Base-by-base conservation (phyloP, 2,329 filamentous ascomycete genomes). In the Colletotrichum lini region DNA sequence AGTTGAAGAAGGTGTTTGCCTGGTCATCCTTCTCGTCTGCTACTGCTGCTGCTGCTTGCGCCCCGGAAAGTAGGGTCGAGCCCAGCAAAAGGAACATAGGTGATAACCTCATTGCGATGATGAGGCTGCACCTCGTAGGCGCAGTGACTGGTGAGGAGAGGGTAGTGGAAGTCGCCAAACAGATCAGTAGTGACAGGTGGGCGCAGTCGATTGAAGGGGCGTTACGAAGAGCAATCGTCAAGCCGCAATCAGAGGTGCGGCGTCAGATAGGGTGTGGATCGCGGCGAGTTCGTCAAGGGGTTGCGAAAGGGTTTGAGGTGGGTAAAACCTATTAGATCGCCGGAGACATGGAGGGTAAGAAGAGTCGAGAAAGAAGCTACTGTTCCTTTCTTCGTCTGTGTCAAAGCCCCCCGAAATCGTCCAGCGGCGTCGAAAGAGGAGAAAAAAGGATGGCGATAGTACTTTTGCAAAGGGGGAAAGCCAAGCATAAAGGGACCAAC, bases 1-100 rank as follows among this genome's bases (percentile, higher is more conserved):
- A 88, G 77, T 94, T 92, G 83, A 94, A 94, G 50, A 83, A 84
- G 40, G 91, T 93, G 72, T 80, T 80, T 73, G 64, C 69, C 26
- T 69, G 65, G 8, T 85, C 81, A 42, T 77, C 60, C 78, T 77
- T 44, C 76, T 77, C 66, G 23, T 57, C 54, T 12, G 35, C 21
- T 82, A 81, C 12, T 83, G 80, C 47, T 82, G 80, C 47, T 82
- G 83, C 12, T 79, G 80, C 38, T 57, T 84, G 80, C 50, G 83
- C 82, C 58, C 80, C 78, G 61, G 83, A 83, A 57, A 85, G 75
- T 59, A 81, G 79, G 63, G 82, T 80, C 44, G 82, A 82, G 79
- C 85, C 82, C 70, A 89, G 80, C 62, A 89, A 78, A 74, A 87
- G 79, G 71, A 86, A 79, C 65, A 85, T 76, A 62, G 81, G 80